Evolutionary conservation across 495 filamentous ascomycete genomes (phyloP).

Genomic region (Trichoderma reesei): DNA sequence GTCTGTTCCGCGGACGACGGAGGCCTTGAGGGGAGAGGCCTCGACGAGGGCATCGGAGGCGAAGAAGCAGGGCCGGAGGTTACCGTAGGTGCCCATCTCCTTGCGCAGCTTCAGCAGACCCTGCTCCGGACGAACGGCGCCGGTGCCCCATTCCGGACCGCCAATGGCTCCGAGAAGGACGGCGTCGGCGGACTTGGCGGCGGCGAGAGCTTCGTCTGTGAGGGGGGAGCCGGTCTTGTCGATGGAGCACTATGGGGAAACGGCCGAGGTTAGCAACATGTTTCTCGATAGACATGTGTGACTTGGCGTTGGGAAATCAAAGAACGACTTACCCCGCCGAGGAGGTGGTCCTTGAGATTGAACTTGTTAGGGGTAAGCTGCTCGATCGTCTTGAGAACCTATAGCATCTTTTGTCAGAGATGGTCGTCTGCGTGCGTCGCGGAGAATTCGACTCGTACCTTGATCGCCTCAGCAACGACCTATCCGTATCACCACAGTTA

Average conservation of each 20-base stretch:
- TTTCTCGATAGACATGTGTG: background rate
- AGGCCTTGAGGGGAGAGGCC: constrained; percentile 77
- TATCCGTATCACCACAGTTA: constrained; percentile 13
- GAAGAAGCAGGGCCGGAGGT: constrained; percentile 97
- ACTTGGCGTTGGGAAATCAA: background rate
- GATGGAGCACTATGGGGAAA: constrained; percentile 62
- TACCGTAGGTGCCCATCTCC: constrained; percentile 88
- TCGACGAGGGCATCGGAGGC: constrained; percentile 81
- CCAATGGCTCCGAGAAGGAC: constrained; percentile 92
- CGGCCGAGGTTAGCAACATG: background rate
- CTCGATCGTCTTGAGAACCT: constrained; percentile 72
- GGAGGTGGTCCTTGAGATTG: constrained; percentile 83
- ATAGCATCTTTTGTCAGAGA: constrained; percentile 1
- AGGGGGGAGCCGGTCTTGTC: constrained; percentile 68
- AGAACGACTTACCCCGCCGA: constrained; percentile 71
- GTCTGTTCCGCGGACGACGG: constrained; percentile 78
- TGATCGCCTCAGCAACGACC: constrained; percentile 63
- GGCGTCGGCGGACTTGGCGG: constrained; percentile 84
- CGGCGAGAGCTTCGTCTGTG: constrained; percentile 73
- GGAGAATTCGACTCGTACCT: constrained; percentile 45
- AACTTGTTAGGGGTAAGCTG: constrained; percentile 59
- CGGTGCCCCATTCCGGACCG: constrained; percentile 95
- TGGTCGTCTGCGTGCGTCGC: background rate
- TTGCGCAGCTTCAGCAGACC: constrained; percentile 90
- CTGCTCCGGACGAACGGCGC: constrained; percentile 83